Conservation (phyloP, 2,329 filamentous ascomycete species). For the Monilinia polystroma region DNA sequence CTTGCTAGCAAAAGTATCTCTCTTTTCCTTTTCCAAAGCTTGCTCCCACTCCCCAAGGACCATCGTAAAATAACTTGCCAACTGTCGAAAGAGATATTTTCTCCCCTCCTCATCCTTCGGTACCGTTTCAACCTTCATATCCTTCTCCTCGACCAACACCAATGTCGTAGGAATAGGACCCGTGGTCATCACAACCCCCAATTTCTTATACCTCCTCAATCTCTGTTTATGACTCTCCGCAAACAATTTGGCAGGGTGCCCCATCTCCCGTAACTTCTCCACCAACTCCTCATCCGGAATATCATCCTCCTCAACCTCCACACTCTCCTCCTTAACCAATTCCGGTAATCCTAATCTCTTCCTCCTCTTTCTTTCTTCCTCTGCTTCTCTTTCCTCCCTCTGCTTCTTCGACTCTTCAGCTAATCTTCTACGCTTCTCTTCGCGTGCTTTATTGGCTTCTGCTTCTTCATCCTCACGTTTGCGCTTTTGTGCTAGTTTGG, state of each 20-base stretch:
- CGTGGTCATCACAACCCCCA: constrained; percentile 60
- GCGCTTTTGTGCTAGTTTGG: constrained; percentile 73
- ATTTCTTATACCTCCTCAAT: constrained; percentile 67
- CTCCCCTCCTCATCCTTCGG: constrained; percentile 63
- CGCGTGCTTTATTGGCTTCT: constrained; percentile 64
- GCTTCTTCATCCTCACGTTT: constrained; percentile 85
- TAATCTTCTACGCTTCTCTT: constrained; percentile 77
- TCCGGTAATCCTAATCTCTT: constrained; percentile 81
- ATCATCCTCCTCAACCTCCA: constrained; percentile 55
- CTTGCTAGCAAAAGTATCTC: constrained; percentile 72
- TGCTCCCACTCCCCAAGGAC: constrained; percentile 84
- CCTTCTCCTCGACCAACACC: constrained; percentile 73
- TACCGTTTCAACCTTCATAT: constrained; percentile 77
- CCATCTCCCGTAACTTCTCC: constrained; percentile 64
- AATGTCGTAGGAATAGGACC: constrained; percentile 88
- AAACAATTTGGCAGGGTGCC: constrained; percentile 74
- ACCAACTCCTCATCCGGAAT: constrained; percentile 70
- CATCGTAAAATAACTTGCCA: constrained; percentile 95
- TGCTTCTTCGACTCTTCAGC: constrained; percentile 74
- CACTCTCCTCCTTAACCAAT: constrained; percentile 53
- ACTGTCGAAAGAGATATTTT: constrained; percentile 76
- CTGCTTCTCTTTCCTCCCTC: constrained; percentile 70
- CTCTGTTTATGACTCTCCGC: constrained; percentile 73
- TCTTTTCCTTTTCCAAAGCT: constrained; percentile 67
- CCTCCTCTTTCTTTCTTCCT: constrained; percentile 69